Evolutionary conservation across 768 basidiomycete species (phyloP), one percentile per base, ranked within the genome.

Genomic region (Phlebiopsis gigantea): DNA sequence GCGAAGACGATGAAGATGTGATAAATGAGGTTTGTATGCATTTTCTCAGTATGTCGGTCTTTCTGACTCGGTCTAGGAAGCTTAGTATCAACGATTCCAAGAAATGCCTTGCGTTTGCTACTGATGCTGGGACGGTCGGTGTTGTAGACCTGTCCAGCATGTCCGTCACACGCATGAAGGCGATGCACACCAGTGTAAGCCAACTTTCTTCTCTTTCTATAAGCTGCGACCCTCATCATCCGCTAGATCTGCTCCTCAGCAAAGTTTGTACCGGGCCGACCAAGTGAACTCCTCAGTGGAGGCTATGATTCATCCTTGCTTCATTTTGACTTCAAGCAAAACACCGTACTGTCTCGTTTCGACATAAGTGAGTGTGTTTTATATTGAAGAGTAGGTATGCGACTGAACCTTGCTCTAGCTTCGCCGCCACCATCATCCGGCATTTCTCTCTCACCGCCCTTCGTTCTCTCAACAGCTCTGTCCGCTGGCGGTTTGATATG

Each of bases 231-330:
- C 50, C 44, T 15, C n/a, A 21, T 22, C n/a, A n/a, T n/a, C n/a
- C n/a, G n/a, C 31, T 63, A 92, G 90, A 80, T 93, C 12, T 89
- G 87, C 46, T 83, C 81, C 10, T 77, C 79, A 17, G 82, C 87
- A 39, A 80, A 74, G 57, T 92, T 90, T 66, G 81, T 93, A 57
- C 85, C 88, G 6, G 79, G 79, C 65, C 76, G 88, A 22, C 82
- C 87, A 3, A 77, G 74, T 43, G 91, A 93, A 67, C 64, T 90
- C 12, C 76, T 93, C 22, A 90, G 86, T 58, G 89, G 83, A 5
- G 90, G 90, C 1, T 92, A 87, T 63, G 91, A 93, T 62, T 79
- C 76, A 41, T 71, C 75, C 3, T 62, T 93, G 24, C 66, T 88
- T 14, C 90, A 93, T 63, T 85, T 82, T 63, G 87, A 91, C 62